These are phyloP conservation scores for Cutaneotrichosporon mucoides DNA, from an alignment of 1,284 basidiomycete genomes.

Conservation along the genomic window DNA sequence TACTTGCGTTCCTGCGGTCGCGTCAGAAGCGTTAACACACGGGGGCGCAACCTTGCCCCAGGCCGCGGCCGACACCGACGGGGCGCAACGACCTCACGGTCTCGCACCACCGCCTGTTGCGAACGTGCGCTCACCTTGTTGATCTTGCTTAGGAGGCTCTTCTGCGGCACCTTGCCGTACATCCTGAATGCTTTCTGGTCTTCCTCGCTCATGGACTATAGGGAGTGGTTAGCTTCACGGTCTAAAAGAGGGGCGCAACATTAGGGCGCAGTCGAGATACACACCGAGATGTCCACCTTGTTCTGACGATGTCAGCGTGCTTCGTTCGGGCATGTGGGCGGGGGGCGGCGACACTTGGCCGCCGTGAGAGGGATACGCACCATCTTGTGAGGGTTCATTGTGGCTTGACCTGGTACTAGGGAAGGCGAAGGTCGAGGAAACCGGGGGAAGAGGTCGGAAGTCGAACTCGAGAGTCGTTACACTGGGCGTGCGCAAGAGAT, in stretches of 20 bases:
- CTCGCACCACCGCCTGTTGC: not conserved
- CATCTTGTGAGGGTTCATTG: slow-evolving; percentile 47
- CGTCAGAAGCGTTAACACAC: not conserved
- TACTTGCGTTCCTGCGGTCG: slow-evolving; percentile 81
- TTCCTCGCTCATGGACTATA: slow-evolving; percentile 76
- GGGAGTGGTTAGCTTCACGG: not conserved
- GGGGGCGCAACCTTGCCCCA: too few relatives aligned
- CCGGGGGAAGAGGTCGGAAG: not conserved
- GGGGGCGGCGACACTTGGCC: too few relatives aligned
- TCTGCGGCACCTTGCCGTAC: slow-evolving; percentile 90
- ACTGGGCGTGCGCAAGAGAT: too few relatives aligned
- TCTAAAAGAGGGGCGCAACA: not conserved
- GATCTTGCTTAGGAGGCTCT: slow-evolving; percentile 89
- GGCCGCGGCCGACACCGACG: too few relatives aligned
- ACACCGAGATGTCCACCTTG: slow-evolving; percentile 48
- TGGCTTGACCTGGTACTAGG: slow-evolving; percentile 9
- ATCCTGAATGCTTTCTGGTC: slow-evolving; percentile 91
- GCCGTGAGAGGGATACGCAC: slow-evolving; percentile 6
- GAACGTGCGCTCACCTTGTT: slow-evolving; percentile 65
- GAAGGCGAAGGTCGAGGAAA: not conserved
- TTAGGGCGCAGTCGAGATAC: slow-evolving; percentile 9
- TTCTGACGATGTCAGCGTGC: slow-evolving; percentile 33
- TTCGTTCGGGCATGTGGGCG: not conserved
- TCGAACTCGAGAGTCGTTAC: too few relatives aligned
- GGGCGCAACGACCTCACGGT: not conserved